Evolutionary conservation across 1,139 yeast species (phyloP), one percentile per base, ranked within the genome.

Genomic region (Sugiyamaella japonica): DNA sequence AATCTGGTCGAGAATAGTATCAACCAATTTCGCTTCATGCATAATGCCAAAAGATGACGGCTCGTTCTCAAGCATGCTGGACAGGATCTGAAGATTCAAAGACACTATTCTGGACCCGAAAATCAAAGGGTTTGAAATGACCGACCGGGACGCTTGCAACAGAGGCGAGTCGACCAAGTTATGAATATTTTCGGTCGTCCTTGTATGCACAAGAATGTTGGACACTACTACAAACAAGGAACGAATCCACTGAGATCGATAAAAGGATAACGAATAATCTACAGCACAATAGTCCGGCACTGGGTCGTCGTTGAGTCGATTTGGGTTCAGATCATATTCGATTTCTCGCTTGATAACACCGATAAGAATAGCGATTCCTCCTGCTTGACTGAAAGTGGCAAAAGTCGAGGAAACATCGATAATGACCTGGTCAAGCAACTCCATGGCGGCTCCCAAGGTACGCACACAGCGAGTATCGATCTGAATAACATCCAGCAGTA

Each of bases 21-120:
- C 87, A 40, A 90, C 81, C 1, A 89, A 82, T 1, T 83, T 81
- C 0, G 95, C 87, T 68, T 91, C 98, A 50, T 82, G 84, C 63
- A 91, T 77, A 48, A 91, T 86, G 2, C 89, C 79, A 65, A 80
- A 90, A 3, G 96, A 89, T 0, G 97, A 89, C 2, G 98, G 97
- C 64, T 91, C 98, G 61, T 87, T 88, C 66, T 91, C 95, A 48
- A 91, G 83, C 60, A 90, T 88, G 34, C 81, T 81, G 47, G 86
- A 81, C 23, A 90, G 78, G 17, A 86, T 81, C 61, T 83, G 87
- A 38, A 91, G 71, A 0, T 89, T 79, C 16, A 81, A 76, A 0
- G 89, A 77, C 16, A 88, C 70, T n/a, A 89, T 72, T 20, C 82
- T 78, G 32, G 84, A 82, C 0, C 97, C 97, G 73, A 90, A 89